These are phyloP conservation scores for Cryptococcus sp. DNA, from an alignment of 1,284 basidiomycete species.

Conservation along the genomic window DNA sequence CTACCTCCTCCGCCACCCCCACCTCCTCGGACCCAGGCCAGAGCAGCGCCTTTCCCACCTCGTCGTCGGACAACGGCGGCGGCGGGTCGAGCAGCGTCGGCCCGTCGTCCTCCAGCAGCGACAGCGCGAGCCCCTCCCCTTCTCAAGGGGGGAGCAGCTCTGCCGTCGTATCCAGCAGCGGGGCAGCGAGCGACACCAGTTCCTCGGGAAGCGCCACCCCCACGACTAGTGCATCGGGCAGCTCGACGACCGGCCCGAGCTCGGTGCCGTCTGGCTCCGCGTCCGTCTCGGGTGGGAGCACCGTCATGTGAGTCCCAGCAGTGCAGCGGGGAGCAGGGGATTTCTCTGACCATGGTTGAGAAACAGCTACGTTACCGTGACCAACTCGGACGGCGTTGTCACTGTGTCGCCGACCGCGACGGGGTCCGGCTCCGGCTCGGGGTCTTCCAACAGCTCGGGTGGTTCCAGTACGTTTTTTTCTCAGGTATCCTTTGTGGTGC, in stretches of 20 bases:
- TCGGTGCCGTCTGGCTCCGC: slow-evolving; percentile 10
- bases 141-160: neutral
- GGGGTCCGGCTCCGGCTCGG: slow-evolving; percentile 5
- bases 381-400: slow-evolving; percentile 20
- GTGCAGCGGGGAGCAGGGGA: neutral
- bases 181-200: neutral
- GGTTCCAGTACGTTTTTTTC: slow-evolving; percentile 20
- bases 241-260: slow-evolving; percentile 3
- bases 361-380: slow-evolving; percentile 25
- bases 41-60: neutral
- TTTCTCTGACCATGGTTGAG: slow-evolving; percentile 2
- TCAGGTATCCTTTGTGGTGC: neutral
- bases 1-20: slow-evolving; percentile 5
- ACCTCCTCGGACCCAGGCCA: neutral
- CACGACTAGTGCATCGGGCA: slow-evolving; percentile 1
- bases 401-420: slow-evolving; percentile 11
- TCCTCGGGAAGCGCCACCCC: neutral
- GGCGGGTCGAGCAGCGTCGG: neutral
- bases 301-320: slow-evolving; percentile 15
- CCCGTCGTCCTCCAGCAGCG: neutral
- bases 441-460: slow-evolving; percentile 2
- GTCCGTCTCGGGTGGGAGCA: slow-evolving; percentile 16
- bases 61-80: neutral
- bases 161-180: neutral
- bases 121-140: slow-evolving; percentile 1